Conservation (phyloP, 192 early-diverging fungal genomes). For the Backusella tuberculispora region DNA sequence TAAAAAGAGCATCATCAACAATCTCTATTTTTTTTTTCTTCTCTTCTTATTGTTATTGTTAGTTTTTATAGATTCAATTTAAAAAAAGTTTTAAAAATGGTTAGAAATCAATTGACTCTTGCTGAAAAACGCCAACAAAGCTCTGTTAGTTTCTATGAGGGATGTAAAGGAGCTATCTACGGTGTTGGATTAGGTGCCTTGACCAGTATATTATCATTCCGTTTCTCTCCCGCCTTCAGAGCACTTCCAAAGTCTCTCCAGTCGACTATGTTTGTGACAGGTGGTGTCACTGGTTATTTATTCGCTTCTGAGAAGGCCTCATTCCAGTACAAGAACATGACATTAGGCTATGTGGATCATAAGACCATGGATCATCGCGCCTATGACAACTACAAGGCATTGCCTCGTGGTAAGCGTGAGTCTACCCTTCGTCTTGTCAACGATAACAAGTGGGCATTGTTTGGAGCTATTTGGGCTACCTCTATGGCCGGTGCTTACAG, state of each 20-base stretch:
- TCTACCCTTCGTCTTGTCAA: neutral
- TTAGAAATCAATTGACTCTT: neutral
- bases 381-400: neutral
- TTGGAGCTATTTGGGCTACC: neutral
- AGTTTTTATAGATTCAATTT: neutral
- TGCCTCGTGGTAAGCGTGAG: neutral
- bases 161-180: neutral
- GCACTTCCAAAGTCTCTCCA: neutral
- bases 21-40: neutral
- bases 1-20: neutral
- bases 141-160: neutral
- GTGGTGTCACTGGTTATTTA: neutral
- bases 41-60: neutral
- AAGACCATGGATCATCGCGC: slow-evolving; percentile 1
- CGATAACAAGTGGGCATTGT: neutral
- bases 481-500: neutral
- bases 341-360: neutral
- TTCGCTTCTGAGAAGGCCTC: neutral
- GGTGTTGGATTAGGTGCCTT: neutral
- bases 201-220: neutral
- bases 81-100: neutral
- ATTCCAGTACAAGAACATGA: neutral
- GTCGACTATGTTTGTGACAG: neutral
- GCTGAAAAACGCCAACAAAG: neutral
- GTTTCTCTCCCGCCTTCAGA: slow-evolving; percentile 2